phyloP scores from a whole-genome alignment of 495 filamentous ascomycete species.

The Neurospora sp. region DNA sequence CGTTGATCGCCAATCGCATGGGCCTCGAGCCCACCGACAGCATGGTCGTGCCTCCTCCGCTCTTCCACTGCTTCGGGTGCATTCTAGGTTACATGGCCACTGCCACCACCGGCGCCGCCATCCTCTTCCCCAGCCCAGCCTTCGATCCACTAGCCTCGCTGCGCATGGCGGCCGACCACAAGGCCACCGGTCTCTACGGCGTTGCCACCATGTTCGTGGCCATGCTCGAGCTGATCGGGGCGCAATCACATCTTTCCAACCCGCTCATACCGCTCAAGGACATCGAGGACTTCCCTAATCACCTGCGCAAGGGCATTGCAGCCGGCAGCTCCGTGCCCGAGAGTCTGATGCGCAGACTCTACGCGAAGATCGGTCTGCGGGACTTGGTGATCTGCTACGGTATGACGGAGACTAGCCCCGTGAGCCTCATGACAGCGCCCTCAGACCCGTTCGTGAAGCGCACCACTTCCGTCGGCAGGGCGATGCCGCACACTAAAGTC shows the following conservation, averaged over 20 bases:
- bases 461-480: conserved; percentile 62
- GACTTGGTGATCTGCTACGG: conserved; percentile 95
- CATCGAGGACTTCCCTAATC: conserved; percentile 47
- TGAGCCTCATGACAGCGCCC: conserved; percentile 80
- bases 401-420: conserved; percentile 97
- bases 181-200: conserved; percentile 79
- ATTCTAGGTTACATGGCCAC: conserved; percentile 93
- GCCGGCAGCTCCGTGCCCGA: conserved; percentile 77
- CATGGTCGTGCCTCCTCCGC: conserved; percentile 76
- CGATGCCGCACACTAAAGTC: conserved; percentile 67
- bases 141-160: conserved; percentile 74
- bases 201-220: conserved; percentile 95
- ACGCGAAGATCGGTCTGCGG: conserved; percentile 63
- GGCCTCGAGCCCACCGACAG: conserved; percentile 59
- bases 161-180: conserved; percentile 59
- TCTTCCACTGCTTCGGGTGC: conserved; percentile 90
- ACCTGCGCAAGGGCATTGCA: conserved; percentile 82
- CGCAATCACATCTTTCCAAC: conserved; percentile 32
- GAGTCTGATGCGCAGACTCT: conserved; percentile 73
- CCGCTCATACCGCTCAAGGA: conserved; percentile 16
- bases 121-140: conserved; percentile 79
- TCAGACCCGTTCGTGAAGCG: conserved; percentile 72
- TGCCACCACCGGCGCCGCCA: conserved; percentile 72
- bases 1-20: conserved; percentile 74
- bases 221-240: conserved; percentile 52